Base-by-base conservation (phyloP, 2,329 filamentous ascomycete genomes). In the Fusarium odoratissimum region DNA sequence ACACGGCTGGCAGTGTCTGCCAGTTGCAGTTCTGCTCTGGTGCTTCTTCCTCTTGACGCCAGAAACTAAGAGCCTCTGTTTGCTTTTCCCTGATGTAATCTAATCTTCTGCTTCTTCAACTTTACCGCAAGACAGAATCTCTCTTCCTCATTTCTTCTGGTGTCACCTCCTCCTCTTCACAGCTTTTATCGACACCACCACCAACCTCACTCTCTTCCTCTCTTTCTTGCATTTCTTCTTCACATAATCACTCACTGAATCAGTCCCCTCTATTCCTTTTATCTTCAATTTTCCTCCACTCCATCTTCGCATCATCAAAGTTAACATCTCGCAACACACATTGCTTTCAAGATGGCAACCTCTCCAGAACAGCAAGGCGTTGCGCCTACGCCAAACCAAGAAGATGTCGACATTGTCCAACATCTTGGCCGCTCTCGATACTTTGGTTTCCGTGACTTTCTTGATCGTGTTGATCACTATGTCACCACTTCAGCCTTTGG, bases 401-500 rank as follows among this genome's bases (percentile, higher is more conserved):
- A 62, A 12, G 51, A 58, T 14, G 14, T 21, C 23, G 41, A 64
- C 4, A 25, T 52, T 6, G 30, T 38, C 3, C 38, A 40, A 21
- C 56, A 42, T 13, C 45, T 58, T 40, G 55, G 71, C 21, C 77
- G 77, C 19, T 80, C 78, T 45, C 76, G 70, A 21, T 76, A 81
- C 57, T 81, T 76, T 49, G 79, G 79, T 25, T 45, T 81, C 55
- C 81, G 83, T 54, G 79, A 84, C 48, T 76, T 79, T 40, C 74
- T 83, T 57, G 81, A 84, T 59, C 73, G 68, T 23, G 55, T 82
- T 23, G 82, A 86, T 51, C 71, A 72, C 44, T 81, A 78, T 60
- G 68, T 84, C 37, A 83, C 82, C 41, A 78, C 77, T 14, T 86
- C 86, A 1, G 82, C 81, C 12, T 80, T 92, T 72, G 91, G 91